A percentile compares a stretch with the other conserved stretches of the same genome.
These are phyloP conservation scores for Venturiaceae sp. DNA, from an alignment of 2,329 filamentous ascomycete species.

Conservation along the genomic window DNA sequence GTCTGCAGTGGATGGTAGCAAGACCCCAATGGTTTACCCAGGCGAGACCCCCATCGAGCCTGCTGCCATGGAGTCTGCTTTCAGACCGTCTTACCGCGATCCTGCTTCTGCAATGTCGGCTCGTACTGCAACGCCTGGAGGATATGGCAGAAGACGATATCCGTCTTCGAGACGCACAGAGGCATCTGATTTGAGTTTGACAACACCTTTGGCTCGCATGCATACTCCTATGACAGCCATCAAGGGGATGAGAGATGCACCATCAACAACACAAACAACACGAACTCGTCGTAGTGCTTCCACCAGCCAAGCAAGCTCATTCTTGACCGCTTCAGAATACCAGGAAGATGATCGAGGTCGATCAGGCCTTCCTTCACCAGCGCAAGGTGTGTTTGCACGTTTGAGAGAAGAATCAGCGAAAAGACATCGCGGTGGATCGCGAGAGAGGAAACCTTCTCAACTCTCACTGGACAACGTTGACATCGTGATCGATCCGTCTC, in stretches of 20 bases:
- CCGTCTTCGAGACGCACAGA: constrained; percentile 35
- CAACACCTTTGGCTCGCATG: not conserved
- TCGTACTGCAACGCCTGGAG: constrained; percentile 46
- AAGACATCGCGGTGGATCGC: constrained; percentile 57
- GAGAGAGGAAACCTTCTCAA: constrained; percentile 68
- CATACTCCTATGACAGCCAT: constrained; percentile 10
- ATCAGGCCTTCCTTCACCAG: constrained; percentile 5
- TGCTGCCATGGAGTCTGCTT: constrained; percentile 46
- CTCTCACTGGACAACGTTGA: constrained; percentile 43
- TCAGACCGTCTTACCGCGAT: not conserved
- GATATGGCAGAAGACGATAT: constrained; percentile 57
- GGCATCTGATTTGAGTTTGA: constrained; percentile 12
- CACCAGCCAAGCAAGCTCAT: constrained; percentile 6
- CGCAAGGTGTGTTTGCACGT: constrained; percentile 41
- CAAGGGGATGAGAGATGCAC: constrained; percentile 6
- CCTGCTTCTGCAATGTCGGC: constrained; percentile 30
- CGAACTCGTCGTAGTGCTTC: constrained; percentile 5
- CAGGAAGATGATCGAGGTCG: constrained; percentile 2
- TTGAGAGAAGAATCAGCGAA: constrained; percentile 54
- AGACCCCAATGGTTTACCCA: constrained; percentile 63
- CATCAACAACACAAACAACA: not conserved
- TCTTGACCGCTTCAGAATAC: not conserved
- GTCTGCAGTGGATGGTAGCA: constrained; percentile 48
- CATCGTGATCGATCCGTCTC: constrained; percentile 18
- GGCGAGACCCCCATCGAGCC: constrained; percentile 78